Conservation (phyloP, 495 filamentous ascomycete species). For the Rhypophila decipiens region DNA sequence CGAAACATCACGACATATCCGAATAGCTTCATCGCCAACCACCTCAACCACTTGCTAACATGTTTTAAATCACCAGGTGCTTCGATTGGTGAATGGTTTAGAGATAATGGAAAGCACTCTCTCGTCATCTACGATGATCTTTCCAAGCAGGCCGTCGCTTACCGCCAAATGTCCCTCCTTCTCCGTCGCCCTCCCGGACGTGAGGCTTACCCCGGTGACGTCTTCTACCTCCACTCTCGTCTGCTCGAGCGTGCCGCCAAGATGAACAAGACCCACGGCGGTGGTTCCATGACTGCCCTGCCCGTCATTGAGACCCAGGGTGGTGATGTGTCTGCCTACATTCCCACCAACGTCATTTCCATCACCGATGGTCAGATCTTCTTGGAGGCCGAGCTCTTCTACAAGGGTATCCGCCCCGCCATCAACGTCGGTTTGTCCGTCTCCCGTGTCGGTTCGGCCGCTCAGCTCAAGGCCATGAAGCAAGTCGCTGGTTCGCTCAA, state of each 20-base stretch:
- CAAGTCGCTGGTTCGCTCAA: slow-evolving; percentile 99
- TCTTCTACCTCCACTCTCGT: slow-evolving; percentile 99
- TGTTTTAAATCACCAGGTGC: no score
- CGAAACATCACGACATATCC: no score
- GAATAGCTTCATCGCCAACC: no score
- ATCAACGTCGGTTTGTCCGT: slow-evolving; percentile 99
- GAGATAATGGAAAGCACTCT: slow-evolving; percentile 88
- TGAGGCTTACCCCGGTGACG: slow-evolving; percentile 99
- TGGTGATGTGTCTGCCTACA: slow-evolving; percentile 99
- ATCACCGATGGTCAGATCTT: slow-evolving; percentile 99
- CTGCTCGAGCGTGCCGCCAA: slow-evolving; percentile 98
- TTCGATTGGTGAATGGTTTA: slow-evolving; percentile 75
- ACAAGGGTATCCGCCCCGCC: slow-evolving; percentile 99
- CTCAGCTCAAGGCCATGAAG: slow-evolving; percentile 99
- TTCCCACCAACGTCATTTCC: slow-evolving; percentile 99
- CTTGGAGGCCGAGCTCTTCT: slow-evolving; percentile 98
- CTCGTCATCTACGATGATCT: slow-evolving; percentile 95
- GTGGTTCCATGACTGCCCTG: slow-evolving; percentile 93
- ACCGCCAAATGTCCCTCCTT: slow-evolving; percentile 99
- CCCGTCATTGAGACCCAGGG: slow-evolving; percentile 99
- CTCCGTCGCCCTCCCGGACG: slow-evolving; percentile 98
- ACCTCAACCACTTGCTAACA: no score
- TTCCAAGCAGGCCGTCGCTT: slow-evolving; percentile 98
- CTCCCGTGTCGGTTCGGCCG: slow-evolving; percentile 98
- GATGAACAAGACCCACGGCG: slow-evolving; percentile 95